These are phyloP conservation scores for Yarrowia sp. DNA, from an alignment of 805 yeast genomes.

Conservation along the genomic window DNA sequence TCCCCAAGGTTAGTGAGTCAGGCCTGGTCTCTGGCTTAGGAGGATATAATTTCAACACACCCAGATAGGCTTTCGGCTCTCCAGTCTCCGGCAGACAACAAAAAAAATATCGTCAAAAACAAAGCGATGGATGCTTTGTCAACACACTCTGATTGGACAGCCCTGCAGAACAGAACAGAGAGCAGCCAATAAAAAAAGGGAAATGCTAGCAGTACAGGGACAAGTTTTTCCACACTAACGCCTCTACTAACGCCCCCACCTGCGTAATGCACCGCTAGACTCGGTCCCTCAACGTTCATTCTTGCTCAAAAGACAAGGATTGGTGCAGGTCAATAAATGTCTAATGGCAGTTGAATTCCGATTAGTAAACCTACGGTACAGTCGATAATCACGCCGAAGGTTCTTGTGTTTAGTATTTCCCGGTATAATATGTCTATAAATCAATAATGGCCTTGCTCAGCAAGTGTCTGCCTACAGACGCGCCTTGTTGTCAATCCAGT, in stretches of 20 bases:
- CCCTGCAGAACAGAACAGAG: background rate
- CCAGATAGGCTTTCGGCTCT: slow-evolving; percentile 7
- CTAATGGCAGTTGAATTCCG: slow-evolving; percentile 9
- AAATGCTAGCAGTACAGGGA: too few species aligned
- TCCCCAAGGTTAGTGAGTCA: slow-evolving; percentile 16
- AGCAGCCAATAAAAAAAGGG: background rate
- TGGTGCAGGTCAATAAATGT: background rate
- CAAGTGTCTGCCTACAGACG: background rate
- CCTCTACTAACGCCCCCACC: background rate
- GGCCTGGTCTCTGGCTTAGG: background rate
- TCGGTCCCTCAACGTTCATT: background rate
- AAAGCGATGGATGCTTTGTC: background rate
- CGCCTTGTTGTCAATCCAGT: slow-evolving; percentile 54
- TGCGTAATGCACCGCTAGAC: background rate
- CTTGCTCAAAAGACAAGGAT: too few species aligned
- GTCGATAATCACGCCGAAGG: background rate
- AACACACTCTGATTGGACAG: background rate
- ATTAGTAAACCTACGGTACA: background rate
- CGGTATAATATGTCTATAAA: slow-evolving; percentile 16
- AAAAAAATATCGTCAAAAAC: too few species aligned
- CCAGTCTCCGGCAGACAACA: background rate
- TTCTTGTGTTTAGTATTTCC: slow-evolving; percentile 1
- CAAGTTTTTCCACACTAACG: background rate
- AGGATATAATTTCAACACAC: background rate
- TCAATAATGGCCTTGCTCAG: background rate